Evolutionary conservation across 495 filamentous ascomycete genomes (phyloP), one percentile per base, ranked within the genome.

Genomic region (Penicillium malachiteum): DNA sequence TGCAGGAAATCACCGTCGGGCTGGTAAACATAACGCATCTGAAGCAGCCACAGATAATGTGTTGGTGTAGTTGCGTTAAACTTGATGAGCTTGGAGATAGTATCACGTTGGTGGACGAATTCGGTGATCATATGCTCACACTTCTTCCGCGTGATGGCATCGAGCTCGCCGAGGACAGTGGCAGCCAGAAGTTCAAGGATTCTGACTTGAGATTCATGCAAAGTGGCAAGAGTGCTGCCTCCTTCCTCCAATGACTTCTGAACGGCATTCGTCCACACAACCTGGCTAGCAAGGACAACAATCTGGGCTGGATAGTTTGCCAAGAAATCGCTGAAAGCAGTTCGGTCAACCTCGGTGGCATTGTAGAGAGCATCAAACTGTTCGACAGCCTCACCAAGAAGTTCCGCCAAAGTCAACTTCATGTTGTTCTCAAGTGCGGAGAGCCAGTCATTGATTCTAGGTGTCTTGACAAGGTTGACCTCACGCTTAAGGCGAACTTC

Each of bases 111-210:
- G 66, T 97, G 94, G 14, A 99, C 94, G 68, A 93, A 97, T 68
- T 99, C 94, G 11, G 95, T 99, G 66, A 99, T 97, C 58, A 99
- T 86, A 72, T 96, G 92, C 69, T 99, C 94, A 73, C 92, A 97
- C 78, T 96, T 96, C 82, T 94, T 96, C 48, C 94, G 78, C 62
- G 87, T 83, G 42, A 97, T 86, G 1, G 88, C 72, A 56, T 96
- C 91, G 14, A 97, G 80, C 58, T 97, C 91, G 21, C 88, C 88
- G 5, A 97, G 80, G n/a, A 99, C 94, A 12, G 89, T 91, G 10
- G 85, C 80, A 13, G 94, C 94, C 38, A 97, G 84, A 31, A 95
- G 69, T 38, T 87, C 81, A 14, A 99, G 87, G 10, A 96, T 78
- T 61, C 85, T 84, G 12, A 95, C 85, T 63, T 92, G 87, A 11